Percentiles rank a stretch among this genome's conserved stretches.
Evolutionary conservation across 2,329 filamentous ascomycete species (phyloP).

Genomic region (Xylariomycetidae sp.): DNA sequence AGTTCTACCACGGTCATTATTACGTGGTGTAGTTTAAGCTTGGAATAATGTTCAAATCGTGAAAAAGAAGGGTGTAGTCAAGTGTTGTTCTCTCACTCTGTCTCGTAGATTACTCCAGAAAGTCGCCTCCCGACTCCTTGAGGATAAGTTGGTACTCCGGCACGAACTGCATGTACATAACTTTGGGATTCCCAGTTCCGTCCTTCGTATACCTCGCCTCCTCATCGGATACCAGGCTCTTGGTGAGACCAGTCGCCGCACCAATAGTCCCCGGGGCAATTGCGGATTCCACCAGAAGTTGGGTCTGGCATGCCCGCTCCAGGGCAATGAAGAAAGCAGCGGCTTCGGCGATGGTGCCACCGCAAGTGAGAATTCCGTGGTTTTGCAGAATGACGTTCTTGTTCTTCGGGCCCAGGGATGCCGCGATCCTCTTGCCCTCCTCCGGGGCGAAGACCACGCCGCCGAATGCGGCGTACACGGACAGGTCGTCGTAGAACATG

Average conservation of each 20-base stretch:
- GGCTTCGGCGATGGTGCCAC: conserved; percentile 55
- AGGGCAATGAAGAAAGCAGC: conserved; percentile 53
- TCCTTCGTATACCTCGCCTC: conserved; percentile 15
- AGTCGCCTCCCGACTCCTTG: conserved; percentile 25
- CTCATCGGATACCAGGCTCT: conserved; percentile 8
- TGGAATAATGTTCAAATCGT: too few species aligned
- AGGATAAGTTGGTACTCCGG: conserved; percentile 27
- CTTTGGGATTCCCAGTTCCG: conserved; percentile 18
- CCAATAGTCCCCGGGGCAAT: not conserved
- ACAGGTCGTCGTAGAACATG: conserved; percentile 50
- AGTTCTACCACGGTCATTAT: too few species aligned
- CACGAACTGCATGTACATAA: conserved; percentile 31
- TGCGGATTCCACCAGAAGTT: conserved; percentile 52
- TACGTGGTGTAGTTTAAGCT: too few species aligned
- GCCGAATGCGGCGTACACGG: conserved; percentile 51
- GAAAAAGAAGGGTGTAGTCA: too few species aligned
- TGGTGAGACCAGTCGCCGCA: conserved; percentile 11
- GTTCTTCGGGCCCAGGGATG: conserved; percentile 42
- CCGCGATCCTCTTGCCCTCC: conserved; percentile 50
- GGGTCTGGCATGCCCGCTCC: conserved; percentile 53
- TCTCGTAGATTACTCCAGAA: conserved; percentile 22
- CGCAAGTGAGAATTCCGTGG: conserved; percentile 55
- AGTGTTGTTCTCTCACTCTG: too few species aligned
- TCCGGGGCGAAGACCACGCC: conserved; percentile 51
- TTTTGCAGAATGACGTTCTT: conserved; percentile 52